Conservation (phyloP, 2,329 filamentous ascomycete species). For the Fusarium beomiforme region DNA sequence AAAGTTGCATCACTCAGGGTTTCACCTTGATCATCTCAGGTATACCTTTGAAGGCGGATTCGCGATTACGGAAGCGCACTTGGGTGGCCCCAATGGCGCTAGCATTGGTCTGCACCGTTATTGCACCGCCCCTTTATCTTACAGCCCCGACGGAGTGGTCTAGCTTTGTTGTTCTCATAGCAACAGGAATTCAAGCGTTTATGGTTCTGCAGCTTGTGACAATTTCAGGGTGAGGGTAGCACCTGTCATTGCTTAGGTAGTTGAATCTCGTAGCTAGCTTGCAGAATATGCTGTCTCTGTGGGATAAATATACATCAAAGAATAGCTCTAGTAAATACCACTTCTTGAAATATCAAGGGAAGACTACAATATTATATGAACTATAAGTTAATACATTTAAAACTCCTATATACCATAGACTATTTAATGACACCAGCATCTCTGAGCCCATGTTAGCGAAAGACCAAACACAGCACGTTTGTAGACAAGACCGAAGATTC, state of each 20-base stretch:
- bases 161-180: neutral
- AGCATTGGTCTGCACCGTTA: neutral
- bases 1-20: neutral
- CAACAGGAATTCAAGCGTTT: rapidly evolving
- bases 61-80: neutral
- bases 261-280: too few relatives aligned
- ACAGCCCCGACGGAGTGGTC: neutral
- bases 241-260: neutral
- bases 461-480: too few relatives aligned
- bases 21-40: neutral
- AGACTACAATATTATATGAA: too few relatives aligned
- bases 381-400: too few relatives aligned
- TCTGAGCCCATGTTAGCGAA: too few relatives aligned
- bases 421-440: too few relatives aligned
- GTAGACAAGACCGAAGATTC: too few relatives aligned
- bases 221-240: neutral
- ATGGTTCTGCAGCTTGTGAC: neutral
- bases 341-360: too few relatives aligned
- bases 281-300: too few relatives aligned
- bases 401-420: too few relatives aligned
- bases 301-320: too few relatives aligned
- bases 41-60: rapidly evolving
- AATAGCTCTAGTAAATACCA: too few relatives aligned
- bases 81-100: neutral
- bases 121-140: neutral